Conservation (phyloP, 441 rosid species). For the Bruguiera hainesii region DNA sequence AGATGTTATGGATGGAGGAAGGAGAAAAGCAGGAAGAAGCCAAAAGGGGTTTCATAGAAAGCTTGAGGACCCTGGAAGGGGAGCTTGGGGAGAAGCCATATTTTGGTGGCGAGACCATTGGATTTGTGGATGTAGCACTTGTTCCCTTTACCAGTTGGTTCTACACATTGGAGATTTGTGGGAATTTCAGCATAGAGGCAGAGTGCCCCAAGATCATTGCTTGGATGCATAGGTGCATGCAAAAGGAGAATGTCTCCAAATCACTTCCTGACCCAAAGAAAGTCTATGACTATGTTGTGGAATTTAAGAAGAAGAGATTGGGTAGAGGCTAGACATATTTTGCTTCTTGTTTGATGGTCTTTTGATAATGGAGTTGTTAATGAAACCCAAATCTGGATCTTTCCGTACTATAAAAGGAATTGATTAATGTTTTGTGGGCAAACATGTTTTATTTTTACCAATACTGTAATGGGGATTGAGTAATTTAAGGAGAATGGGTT, state of each 20-base stretch:
- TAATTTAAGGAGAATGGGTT: too few relatives aligned
- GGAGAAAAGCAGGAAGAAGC: slow-evolving; percentile 40
- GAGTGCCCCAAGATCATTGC: slow-evolving; percentile 6
- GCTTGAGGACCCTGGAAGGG: slow-evolving; percentile 24
- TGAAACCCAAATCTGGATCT: too few relatives aligned
- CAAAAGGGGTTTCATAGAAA: slow-evolving; percentile 23
- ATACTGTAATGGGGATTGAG: too few relatives aligned
- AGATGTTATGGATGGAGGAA: slow-evolving; percentile 27
- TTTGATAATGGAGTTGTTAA: too few relatives aligned
- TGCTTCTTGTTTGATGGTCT: neutral
- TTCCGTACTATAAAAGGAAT: too few relatives aligned
- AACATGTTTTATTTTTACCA: too few relatives aligned
- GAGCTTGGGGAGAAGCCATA: slow-evolving; percentile 25
- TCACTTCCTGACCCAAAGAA: slow-evolving; percentile 1
- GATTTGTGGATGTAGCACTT: neutral
- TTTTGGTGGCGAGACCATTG: slow-evolving; percentile 9
- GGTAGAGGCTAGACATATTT: neutral
- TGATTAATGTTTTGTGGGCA: too few relatives aligned
- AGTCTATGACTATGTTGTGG: neutral
- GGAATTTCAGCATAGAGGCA: neutral
- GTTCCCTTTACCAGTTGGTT: slow-evolving; percentile 4
- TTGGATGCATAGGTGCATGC: slow-evolving; percentile 10
- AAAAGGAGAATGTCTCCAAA: slow-evolving; percentile 6
- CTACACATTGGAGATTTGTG: neutral
- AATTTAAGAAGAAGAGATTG: neutral